Evolutionary conservation across 192 early-diverging fungal genomes (phyloP).

Genomic region (Coemansia sp.): DNA sequence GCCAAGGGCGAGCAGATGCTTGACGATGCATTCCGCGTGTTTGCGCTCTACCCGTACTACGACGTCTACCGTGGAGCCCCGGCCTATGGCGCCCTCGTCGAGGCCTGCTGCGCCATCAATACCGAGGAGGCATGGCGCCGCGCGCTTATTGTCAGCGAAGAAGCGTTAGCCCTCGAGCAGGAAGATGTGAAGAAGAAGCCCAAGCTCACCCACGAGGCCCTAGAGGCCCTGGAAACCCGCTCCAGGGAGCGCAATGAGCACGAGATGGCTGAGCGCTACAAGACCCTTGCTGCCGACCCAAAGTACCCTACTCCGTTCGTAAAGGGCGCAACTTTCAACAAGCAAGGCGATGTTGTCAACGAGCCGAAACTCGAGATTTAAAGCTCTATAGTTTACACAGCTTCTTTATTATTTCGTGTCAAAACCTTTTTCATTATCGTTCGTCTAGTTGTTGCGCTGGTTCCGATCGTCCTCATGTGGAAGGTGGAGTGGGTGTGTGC

Average conservation of each 20-base stretch:
- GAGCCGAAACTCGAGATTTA: neutral
- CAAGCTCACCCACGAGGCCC: constrained; percentile 37
- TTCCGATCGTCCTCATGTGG: too few species aligned
- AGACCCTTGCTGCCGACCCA: constrained; percentile 11
- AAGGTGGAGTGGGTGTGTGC: too few species aligned
- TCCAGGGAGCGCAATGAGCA: constrained; percentile 24
- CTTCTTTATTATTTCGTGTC: neutral
- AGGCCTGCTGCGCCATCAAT: constrained; percentile 38
- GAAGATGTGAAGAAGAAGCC: neutral
- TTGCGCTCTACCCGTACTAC: constrained; percentile 49
- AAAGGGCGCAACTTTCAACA: constrained; percentile 17
- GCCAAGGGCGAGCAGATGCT: constrained; percentile 8
- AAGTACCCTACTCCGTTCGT: neutral
- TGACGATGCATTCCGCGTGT: constrained; percentile 43
- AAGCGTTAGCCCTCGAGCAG: constrained; percentile 19
- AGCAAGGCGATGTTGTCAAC: constrained; percentile 14
- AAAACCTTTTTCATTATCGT: neutral
- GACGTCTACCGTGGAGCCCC: constrained; percentile 19
- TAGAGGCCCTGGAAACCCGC: constrained; percentile 24
- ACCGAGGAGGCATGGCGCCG: constrained; percentile 46
- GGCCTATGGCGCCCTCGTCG: constrained; percentile 45
- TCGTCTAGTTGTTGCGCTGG: neutral
- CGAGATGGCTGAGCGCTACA: constrained; percentile 48
- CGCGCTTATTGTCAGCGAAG: constrained; percentile 36
- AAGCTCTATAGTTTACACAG: neutral